A percentile compares a stretch with the other conserved stretches of the same genome.
Evolutionary conservation across 2,329 filamentous ascomycete species (phyloP).

Genomic region (Colletotrichum tropicale): DNA sequence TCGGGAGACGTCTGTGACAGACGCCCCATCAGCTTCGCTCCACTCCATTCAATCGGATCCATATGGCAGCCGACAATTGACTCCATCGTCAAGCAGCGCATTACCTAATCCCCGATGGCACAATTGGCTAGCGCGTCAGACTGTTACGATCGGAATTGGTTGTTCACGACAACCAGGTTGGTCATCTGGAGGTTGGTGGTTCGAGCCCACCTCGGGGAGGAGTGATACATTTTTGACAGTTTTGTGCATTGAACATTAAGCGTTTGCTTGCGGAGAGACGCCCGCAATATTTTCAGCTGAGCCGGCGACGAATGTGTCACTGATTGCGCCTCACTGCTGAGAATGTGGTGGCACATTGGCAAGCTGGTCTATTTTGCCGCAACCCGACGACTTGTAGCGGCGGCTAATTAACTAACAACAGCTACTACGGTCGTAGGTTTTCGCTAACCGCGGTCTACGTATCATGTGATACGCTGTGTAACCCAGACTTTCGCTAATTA

Average conservation of each 20-base stretch:
- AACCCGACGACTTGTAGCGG: not conserved
- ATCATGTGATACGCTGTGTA: not conserved
- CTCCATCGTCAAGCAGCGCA: not conserved
- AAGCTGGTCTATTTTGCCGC: not conserved
- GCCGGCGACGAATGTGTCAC: not conserved
- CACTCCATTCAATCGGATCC: not conserved
- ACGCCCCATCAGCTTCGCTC: not conserved
- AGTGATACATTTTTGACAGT: not conserved
- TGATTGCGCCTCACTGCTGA: not conserved
- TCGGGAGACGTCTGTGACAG: not conserved
- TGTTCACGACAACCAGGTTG: not conserved
- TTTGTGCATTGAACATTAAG: not conserved
- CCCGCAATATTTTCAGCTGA: fast-evolving
- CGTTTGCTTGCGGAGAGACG: not conserved
- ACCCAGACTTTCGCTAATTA: not conserved
- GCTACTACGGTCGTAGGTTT: not conserved
- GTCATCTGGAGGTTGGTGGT: conserved; percentile 2
- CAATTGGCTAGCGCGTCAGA: conserved; percentile 4
- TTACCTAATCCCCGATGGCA: not conserved
- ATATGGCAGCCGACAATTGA: not conserved
- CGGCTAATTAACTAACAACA: not conserved
- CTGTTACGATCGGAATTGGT: not conserved
- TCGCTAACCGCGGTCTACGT: not conserved
- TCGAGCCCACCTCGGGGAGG: not conserved
- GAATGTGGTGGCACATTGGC: not conserved